These are phyloP conservation scores for Nakaseomyces bracarensis DNA, from an alignment of 1,139 yeast genomes.

Conservation along the genomic window DNA sequence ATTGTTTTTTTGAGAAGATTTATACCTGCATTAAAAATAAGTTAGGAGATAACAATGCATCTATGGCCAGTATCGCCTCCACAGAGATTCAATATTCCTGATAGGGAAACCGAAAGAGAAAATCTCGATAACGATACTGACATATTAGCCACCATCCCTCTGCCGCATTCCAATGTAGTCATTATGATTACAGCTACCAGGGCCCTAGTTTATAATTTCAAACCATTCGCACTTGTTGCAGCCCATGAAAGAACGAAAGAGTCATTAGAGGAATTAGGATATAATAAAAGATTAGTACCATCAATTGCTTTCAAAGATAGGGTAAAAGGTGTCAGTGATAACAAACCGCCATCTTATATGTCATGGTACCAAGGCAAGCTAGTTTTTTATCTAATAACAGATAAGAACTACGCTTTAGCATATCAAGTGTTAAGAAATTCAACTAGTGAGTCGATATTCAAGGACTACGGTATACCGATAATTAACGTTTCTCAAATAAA, in stretches of 20 bases:
- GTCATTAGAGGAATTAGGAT: constrained; percentile 36
- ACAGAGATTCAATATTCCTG: constrained; percentile 15
- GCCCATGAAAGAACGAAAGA: constrained; percentile 36
- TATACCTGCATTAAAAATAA: too few species aligned
- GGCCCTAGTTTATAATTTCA: constrained; percentile 28
- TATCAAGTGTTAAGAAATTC: constrained; percentile 26
- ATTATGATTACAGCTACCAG: constrained; percentile 26
- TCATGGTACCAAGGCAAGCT: constrained; percentile 20
- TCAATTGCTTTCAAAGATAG: constrained; percentile 17
- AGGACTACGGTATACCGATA: constrained; percentile 28
- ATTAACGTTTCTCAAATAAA: constrained; percentile 14
- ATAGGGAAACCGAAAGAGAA: constrained; percentile 7
- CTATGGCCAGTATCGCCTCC: constrained; percentile 27
- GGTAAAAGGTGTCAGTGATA: constrained; percentile 19
- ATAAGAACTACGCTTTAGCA: constrained; percentile 24
- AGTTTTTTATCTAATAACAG: constrained; percentile 26
- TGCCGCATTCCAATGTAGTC: constrained; percentile 23
- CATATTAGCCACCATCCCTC: constrained; percentile 17
- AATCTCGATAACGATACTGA: constrained; percentile 12
- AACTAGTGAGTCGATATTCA: constrained; percentile 19
- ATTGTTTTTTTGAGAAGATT: too few species aligned
- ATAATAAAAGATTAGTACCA: constrained; percentile 26
- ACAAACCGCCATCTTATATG: constrained; percentile 13
- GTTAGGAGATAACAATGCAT: constrained; percentile 13
- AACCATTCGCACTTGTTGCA: constrained; percentile 36